Conservation (phyloP, 1,139 yeast species). For the Debaryomyces robertsiae region DNA sequence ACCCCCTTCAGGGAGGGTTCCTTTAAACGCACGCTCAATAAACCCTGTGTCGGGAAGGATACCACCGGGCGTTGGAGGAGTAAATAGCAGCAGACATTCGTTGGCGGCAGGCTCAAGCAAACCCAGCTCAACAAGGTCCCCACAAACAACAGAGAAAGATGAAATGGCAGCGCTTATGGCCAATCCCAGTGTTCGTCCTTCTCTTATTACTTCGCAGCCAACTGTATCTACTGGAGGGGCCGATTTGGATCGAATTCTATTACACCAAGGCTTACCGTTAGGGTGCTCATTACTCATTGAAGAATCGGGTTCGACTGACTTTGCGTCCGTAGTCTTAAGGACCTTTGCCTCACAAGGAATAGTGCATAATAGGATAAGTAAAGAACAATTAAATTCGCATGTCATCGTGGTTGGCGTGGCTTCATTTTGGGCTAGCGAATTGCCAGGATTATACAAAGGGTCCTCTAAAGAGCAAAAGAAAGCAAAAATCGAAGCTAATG, state of each 20-base stretch:
- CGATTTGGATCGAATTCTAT: conserved; percentile 72
- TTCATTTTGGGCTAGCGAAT: conserved; percentile 64
- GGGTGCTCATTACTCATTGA: conserved; percentile 73
- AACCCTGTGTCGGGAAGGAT: conserved; percentile 13
- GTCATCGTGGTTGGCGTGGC: conserved; percentile 68
- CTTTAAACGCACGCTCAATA: conserved; percentile 15
- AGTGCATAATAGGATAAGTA: conserved; percentile 57
- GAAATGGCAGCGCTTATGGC: conserved; percentile 18
- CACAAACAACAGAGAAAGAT: conserved; percentile 14
- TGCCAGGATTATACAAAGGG: conserved; percentile 82
- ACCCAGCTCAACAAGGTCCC: conserved; percentile 13
- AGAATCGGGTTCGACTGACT: conserved; percentile 90
- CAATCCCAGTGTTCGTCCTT: conserved; percentile 73
- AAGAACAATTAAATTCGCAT: conserved; percentile 49
- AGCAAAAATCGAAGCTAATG: conserved; percentile 57
- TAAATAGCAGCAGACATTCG: conserved; percentile 4
- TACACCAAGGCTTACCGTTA: conserved; percentile 84
- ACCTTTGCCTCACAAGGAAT: conserved; percentile 81
- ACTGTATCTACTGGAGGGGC: conserved; percentile 76
- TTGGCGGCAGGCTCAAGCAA: conserved; percentile 10
- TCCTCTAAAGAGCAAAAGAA: conserved; percentile 67
- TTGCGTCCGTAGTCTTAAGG: conserved; percentile 70
- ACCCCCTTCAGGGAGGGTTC: conserved; percentile 23
- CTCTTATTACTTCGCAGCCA: conserved; percentile 72
- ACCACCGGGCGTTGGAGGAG: conserved; percentile 10